phyloP scores from a whole-genome alignment of 176 grass and related monocot genomes.

The Panicum miliaceum region DNA sequence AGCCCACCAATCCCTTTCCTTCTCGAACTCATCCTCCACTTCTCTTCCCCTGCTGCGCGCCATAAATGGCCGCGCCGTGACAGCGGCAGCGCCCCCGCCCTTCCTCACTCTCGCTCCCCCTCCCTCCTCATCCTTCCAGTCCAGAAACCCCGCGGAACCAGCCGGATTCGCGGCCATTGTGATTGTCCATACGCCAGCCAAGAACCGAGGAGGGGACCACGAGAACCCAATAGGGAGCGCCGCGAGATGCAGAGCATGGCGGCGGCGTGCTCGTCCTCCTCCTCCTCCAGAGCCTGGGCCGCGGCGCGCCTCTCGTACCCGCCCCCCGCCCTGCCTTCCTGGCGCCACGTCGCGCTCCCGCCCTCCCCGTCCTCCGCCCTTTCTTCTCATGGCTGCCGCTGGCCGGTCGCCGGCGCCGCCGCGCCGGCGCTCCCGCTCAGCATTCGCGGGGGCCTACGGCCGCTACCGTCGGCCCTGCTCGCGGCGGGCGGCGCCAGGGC shows the following conservation, averaged over 20 bases:
- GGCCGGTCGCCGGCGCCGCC: constrained; percentile 9
- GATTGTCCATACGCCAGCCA: neutral
- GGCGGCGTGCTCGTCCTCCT: neutral
- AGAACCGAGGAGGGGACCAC: neutral
- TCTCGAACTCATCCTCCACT: neutral
- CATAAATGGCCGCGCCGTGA: constrained; percentile 38
- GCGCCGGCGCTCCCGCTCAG: constrained; percentile 26
- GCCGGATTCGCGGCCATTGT: neutral
- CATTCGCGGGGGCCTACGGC: constrained; percentile 29
- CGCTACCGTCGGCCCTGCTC: neutral
- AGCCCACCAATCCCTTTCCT: neutral
- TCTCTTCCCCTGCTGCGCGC: neutral
- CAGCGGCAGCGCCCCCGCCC: neutral
- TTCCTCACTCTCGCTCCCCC: neutral
- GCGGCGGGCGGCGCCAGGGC: neutral
- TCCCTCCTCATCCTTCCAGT: neutral
- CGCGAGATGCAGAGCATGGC: constrained; percentile 53
- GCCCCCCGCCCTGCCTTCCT: neutral
- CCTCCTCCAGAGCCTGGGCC: constrained; percentile 19
- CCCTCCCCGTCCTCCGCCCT: neutral
- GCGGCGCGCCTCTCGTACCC: constrained; percentile 6
- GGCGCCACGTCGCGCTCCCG: constrained; percentile 25
- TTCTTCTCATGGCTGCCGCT: neutral
- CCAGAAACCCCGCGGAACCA: neutral
- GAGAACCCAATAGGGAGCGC: neutral